These are phyloP conservation scores for Cryphonectria parasitica DNA, from an alignment of 2,329 filamentous ascomycete genomes.

Conservation along the genomic window DNA sequence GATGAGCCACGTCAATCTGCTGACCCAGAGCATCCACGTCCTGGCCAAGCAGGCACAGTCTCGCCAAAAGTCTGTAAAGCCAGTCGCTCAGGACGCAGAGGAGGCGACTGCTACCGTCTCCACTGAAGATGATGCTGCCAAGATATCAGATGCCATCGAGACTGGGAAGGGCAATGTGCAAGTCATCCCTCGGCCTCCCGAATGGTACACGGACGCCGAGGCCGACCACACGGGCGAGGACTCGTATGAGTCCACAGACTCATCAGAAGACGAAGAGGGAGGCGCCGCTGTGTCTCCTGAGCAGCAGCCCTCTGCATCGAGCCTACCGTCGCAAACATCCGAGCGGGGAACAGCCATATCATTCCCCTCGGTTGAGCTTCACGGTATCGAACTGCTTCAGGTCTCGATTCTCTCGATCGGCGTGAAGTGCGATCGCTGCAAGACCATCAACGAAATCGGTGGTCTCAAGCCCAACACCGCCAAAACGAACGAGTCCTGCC, in stretches of 20 bases:
- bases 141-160: slow-evolving; percentile 37
- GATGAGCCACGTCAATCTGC: slow-evolving; percentile 75
- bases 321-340: slow-evolving; percentile 42
- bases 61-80: slow-evolving; percentile 27
- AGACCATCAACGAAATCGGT: slow-evolving; percentile 70
- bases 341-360: slow-evolving; percentile 78
- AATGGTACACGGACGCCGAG: slow-evolving; percentile 64
- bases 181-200: slow-evolving; percentile 74
- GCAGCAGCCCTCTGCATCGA: slow-evolving; percentile 33
- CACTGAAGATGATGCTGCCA: slow-evolving; percentile 33
- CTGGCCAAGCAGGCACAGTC: slow-evolving; percentile 61
- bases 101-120: slow-evolving; percentile 30
- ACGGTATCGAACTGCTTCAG: slow-evolving; percentile 77
- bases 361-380: slow-evolving; percentile 76
- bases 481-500: slow-evolving; percentile 58
- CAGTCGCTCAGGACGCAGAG: slow-evolving; percentile 30
- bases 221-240: slow-evolving; percentile 52
- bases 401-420: slow-evolving; percentile 68
- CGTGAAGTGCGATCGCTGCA: slow-evolving; percentile 80
- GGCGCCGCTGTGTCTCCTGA: slow-evolving; percentile 43
- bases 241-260: slow-evolving; percentile 49
- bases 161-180: slow-evolving; percentile 66
- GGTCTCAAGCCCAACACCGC: slow-evolving; percentile 60
- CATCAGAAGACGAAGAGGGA: slow-evolving; percentile 44
- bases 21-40: slow-evolving; percentile 70